Evolutionary conservation across 2,329 filamentous ascomycete species (phyloP).

Genomic region (Calonectria hongkongensis): DNA sequence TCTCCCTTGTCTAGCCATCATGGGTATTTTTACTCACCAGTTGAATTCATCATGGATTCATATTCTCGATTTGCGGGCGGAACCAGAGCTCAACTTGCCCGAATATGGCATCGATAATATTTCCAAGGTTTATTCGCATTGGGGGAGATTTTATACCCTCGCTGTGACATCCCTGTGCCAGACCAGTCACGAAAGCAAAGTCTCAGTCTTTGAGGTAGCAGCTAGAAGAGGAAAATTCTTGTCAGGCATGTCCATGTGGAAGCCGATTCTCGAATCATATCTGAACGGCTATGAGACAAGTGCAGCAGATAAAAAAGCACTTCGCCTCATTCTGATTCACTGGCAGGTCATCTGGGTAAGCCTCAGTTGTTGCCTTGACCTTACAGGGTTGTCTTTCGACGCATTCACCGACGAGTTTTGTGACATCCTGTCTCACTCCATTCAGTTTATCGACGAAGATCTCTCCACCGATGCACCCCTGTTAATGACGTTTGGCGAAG

Average conservation of each 20-base stretch:
- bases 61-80: slow-evolving; percentile 5
- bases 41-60: slow-evolving; percentile 1
- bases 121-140: neutral
- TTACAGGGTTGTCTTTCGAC: neutral
- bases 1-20: slow-evolving; percentile 5
- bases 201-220: neutral
- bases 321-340: slow-evolving; percentile 11
- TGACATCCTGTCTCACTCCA: neutral
- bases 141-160: slow-evolving; percentile 6
- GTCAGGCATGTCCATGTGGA: neutral
- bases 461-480: neutral
- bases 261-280: neutral
- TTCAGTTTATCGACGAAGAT: neutral
- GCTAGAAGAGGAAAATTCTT: neutral
- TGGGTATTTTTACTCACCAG: slow-evolving; percentile 9
- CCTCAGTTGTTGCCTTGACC: slow-evolving; percentile 8
- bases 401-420: slow-evolving; percentile 3
- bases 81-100: slow-evolving; percentile 20
- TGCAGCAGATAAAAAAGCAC: neutral
- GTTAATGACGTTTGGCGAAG: slow-evolving; percentile 11
- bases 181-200: neutral
- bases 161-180: slow-evolving; percentile 18
- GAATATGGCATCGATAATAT: slow-evolving; percentile 2
- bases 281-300: neutral
- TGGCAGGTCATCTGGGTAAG: slow-evolving; percentile 15